phyloP scores from a whole-genome alignment of 768 basidiomycete genomes.

The Suillus clintonianus region DNA sequence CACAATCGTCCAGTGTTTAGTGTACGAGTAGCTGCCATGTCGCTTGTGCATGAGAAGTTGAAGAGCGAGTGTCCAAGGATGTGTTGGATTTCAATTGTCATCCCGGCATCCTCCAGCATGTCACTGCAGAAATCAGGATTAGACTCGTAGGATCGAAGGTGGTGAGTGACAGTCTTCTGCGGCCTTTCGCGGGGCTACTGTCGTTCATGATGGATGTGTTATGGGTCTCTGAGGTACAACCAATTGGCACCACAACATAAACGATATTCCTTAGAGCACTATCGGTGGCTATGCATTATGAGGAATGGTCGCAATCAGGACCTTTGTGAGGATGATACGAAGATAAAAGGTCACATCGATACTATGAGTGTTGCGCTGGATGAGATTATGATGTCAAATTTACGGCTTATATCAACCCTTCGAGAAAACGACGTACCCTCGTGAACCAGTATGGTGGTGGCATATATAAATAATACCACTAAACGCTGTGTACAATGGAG shows the following conservation, averaged over 20 bases:
- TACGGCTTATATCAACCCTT: neutral
- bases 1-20: neutral
- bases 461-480: neutral
- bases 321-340: neutral
- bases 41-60: neutral
- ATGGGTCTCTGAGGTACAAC: neutral
- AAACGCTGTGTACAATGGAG: neutral
- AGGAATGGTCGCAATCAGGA: neutral
- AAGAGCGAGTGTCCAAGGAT: neutral
- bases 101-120: neutral
- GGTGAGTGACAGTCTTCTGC: neutral
- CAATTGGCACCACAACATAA: neutral
- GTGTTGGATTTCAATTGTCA: neutral
- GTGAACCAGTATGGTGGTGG: neutral
- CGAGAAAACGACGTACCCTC: neutral
- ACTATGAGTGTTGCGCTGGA: neutral
- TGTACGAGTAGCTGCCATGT: neutral
- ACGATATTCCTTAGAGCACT: neutral
- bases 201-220: neutral
- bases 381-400: neutral
- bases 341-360: neutral
- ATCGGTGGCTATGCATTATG: neutral
- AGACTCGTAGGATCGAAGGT: neutral
- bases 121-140: neutral
- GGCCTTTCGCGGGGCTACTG: neutral